Conservation (phyloP, 1,284 basidiomycete species). For the Fomitiporia mediterranea region DNA sequence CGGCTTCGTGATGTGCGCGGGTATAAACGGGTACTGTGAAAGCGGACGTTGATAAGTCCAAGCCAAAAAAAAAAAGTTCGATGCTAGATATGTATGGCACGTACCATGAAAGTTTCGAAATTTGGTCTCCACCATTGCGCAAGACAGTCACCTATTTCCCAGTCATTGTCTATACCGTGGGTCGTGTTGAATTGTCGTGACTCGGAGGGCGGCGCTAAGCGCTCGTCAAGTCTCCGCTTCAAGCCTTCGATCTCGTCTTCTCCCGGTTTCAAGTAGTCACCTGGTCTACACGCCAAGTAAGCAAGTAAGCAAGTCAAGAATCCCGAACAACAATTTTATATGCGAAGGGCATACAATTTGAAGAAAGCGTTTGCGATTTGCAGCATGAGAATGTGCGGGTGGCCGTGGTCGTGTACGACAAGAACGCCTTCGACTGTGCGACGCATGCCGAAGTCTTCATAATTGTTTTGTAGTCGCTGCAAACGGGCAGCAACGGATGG, state of each 20-base stretch:
- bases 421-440: conserved; percentile 95
- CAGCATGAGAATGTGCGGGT: conserved; percentile 94
- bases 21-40: conserved; percentile 89
- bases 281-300: conserved; percentile 59
- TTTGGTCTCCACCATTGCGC: conserved; percentile 98
- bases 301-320: too few relatives aligned
- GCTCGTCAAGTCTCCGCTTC: conserved; percentile 82
- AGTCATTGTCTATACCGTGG: conserved; percentile 79
- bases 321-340: background rate
- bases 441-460: conserved; percentile 94
- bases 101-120: conserved; percentile 97
- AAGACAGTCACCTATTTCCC: conserved; percentile 93
- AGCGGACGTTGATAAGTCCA: conserved; percentile 16
- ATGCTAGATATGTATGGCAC: conserved; percentile 30
- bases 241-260: conserved; percentile 91
- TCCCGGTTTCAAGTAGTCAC: conserved; percentile 96
- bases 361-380: conserved; percentile 99
- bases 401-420: conserved; percentile 91
- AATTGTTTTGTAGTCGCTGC: conserved; percentile 90
- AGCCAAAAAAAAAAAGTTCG: conserved; percentile 7
- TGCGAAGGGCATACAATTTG: conserved; percentile 73
- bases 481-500: conserved; percentile 88
- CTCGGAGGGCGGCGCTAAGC: conserved; percentile 72
- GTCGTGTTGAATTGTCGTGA: conserved; percentile 64
- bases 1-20: conserved; percentile 94